Evolutionary conservation across 1,284 basidiomycete species (phyloP).

Genomic region (Irpex sp.): DNA sequence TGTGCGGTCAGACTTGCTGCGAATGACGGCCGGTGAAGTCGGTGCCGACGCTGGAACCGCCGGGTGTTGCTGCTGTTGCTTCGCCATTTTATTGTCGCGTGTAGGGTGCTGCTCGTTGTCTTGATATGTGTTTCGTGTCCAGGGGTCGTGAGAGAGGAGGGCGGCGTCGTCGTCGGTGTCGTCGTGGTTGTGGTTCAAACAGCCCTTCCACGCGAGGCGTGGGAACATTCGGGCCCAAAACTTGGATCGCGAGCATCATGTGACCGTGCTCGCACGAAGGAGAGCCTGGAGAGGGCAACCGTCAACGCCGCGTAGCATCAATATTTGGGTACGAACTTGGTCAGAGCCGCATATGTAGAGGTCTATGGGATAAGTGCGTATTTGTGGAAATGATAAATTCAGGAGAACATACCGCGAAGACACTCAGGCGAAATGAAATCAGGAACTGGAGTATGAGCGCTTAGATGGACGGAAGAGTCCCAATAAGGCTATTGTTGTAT

Average conservation of each 20-base stretch:
- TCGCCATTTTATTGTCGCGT: slow-evolving; percentile 23
- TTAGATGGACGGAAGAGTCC: no score
- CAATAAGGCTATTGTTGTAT: no score
- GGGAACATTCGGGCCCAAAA: slow-evolving; percentile 12
- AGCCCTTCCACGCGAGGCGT: slow-evolving; percentile 15
- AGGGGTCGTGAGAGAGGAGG: slow-evolving; percentile 19
- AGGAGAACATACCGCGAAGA: no score
- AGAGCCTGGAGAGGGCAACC: not conserved
- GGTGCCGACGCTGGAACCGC: slow-evolving; percentile 41
- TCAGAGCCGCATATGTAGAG: no score
- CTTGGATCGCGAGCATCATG: slow-evolving; percentile 14
- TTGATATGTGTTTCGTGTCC: slow-evolving; percentile 15
- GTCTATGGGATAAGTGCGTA: no score
- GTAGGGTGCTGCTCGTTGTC: slow-evolving; percentile 20
- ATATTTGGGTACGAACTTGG: no score
- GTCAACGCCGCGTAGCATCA: no score
- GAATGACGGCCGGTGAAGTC: slow-evolving; percentile 39
- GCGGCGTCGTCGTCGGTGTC: not conserved
- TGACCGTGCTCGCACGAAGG: slow-evolving; percentile 15
- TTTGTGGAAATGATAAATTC: no score
- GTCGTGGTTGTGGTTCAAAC: slow-evolving; percentile 19
- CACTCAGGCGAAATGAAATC: no score
- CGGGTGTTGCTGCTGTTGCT: slow-evolving; percentile 20
- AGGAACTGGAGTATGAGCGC: no score
- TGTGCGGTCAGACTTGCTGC: slow-evolving; percentile 30